These are phyloP conservation scores for Fusarium keratoplasticum DNA, from an alignment of 2,329 filamentous ascomycete species.

Conservation along the genomic window DNA sequence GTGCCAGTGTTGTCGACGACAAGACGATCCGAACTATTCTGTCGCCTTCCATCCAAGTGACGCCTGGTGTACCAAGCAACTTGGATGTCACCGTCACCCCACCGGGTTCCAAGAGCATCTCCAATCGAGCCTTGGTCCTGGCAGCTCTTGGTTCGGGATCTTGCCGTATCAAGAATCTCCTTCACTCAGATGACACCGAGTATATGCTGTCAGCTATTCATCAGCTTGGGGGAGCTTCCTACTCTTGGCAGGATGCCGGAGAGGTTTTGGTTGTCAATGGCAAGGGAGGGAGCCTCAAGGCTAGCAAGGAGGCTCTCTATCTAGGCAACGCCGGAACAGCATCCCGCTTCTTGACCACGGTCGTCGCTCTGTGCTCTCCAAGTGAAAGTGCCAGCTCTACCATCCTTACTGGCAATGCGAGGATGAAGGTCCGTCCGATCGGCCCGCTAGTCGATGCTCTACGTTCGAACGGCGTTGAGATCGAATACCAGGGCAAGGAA, in stretches of 20 bases:
- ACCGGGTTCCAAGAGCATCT: conserved; percentile 97
- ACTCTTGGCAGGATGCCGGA: conserved; percentile 95
- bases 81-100: conserved; percentile 83
- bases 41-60: conserved; percentile 80
- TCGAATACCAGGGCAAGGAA: conserved; percentile 87
- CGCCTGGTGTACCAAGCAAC: conserved; percentile 74
- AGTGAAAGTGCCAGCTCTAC: conserved; percentile 71
- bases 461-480: conserved; percentile 84
- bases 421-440: conserved; percentile 97
- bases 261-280: conserved; percentile 89
- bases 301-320: conserved; percentile 83
- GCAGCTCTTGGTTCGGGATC: conserved; percentile 89
- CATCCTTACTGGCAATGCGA: conserved; percentile 89
- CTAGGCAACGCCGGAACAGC: conserved; percentile 97
- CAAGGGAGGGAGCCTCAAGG: conserved; percentile 86
- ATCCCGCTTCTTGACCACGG: conserved; percentile 92
- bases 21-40: conserved; percentile 84
- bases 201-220: conserved; percentile 96
- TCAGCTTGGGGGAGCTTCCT: conserved; percentile 85
- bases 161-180: conserved; percentile 89
- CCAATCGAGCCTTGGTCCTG: conserved; percentile 93
- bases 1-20: conserved; percentile 91
- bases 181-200: conserved; percentile 97
- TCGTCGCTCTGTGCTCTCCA: conserved; percentile 84
- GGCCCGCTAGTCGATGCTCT: conserved; percentile 93